A percentile compares a stretch with the other conserved stretches of the same genome.
Evolutionary conservation across 2,329 filamentous ascomycete genomes (phyloP).

Genomic region (Ampelomyces quisqualis): DNA sequence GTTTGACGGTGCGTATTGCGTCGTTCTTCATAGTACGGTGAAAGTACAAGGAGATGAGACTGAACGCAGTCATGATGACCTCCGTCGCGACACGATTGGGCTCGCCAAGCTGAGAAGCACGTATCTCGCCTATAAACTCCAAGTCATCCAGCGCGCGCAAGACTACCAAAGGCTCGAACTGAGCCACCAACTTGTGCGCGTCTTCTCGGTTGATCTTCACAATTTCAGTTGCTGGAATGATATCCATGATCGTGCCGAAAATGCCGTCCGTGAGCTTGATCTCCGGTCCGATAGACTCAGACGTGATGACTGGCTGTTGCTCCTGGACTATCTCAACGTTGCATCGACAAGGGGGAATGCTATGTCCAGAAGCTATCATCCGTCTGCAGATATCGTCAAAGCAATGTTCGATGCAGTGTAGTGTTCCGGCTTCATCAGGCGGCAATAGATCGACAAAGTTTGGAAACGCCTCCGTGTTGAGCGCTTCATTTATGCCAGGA

Average conservation of each 20-base stretch:
- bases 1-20: background rate
- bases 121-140: too few species aligned
- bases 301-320: background rate
- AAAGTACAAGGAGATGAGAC: conserved; percentile 6
- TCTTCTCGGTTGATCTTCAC: too few species aligned
- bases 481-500: background rate
- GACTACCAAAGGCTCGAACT: too few species aligned
- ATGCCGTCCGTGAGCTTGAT: background rate
- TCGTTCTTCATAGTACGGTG: background rate
- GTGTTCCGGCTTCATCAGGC: background rate
- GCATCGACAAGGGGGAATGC: conserved; percentile 1
- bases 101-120: background rate
- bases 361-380: background rate
- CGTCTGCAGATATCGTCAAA: background rate
- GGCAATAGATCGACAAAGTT: background rate
- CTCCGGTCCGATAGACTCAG: background rate
- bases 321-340: background rate
- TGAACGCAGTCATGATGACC: conserved; percentile 1
- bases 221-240: too few species aligned
- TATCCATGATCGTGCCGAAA: background rate
- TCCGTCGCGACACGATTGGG: background rate
- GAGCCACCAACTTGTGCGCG: too few species aligned
- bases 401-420: conserved; percentile 4
- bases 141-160: too few species aligned
- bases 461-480: conserved; percentile 8